A percentile compares a stretch with the other conserved stretches of the same genome.
These are phyloP conservation scores for Drechslerella dactyloides DNA, from an alignment of 2,329 filamentous ascomycete genomes.

Conservation along the genomic window DNA sequence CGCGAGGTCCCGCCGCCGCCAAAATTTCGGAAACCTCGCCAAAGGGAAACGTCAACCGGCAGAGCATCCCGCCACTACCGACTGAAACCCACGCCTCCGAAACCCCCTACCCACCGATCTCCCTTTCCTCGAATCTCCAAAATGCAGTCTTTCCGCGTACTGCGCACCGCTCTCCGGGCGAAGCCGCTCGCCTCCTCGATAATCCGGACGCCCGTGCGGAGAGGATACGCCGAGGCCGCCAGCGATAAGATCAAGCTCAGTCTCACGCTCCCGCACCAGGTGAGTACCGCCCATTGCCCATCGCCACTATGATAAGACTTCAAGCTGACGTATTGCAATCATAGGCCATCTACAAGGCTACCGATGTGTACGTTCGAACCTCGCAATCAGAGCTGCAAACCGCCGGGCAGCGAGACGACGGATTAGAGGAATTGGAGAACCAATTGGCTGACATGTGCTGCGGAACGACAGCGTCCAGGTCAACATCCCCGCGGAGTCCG, in stretches of 20 bases:
- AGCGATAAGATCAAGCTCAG: constrained; percentile 97
- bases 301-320: not conserved
- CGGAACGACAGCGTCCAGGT: constrained; percentile 74
- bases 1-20: constrained; percentile 35
- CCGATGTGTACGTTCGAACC: constrained; percentile 69
- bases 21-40: constrained; percentile 48
- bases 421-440: too few relatives aligned
- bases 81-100: constrained; percentile 7
- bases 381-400: constrained; percentile 4
- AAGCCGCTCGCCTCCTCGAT: constrained; percentile 72
- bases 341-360: constrained; percentile 73
- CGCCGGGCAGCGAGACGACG: too few relatives aligned
- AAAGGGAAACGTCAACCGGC: constrained; percentile 47
- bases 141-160: constrained; percentile 43
- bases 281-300: constrained; percentile 63
- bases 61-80: constrained; percentile 37
- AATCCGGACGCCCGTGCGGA: constrained; percentile 77
- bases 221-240: constrained; percentile 88
- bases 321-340: constrained; percentile 20
- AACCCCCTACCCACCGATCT: constrained; percentile 11
- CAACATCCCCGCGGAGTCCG: constrained; percentile 96
- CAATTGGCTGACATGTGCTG: constrained; percentile 54
- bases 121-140: constrained; percentile 25
- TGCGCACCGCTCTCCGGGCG: constrained; percentile 73
- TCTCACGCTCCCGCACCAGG: constrained; percentile 96